These are phyloP conservation scores for Venturia aucupariae DNA, from an alignment of 2,329 filamentous ascomycete genomes.

Conservation along the genomic window DNA sequence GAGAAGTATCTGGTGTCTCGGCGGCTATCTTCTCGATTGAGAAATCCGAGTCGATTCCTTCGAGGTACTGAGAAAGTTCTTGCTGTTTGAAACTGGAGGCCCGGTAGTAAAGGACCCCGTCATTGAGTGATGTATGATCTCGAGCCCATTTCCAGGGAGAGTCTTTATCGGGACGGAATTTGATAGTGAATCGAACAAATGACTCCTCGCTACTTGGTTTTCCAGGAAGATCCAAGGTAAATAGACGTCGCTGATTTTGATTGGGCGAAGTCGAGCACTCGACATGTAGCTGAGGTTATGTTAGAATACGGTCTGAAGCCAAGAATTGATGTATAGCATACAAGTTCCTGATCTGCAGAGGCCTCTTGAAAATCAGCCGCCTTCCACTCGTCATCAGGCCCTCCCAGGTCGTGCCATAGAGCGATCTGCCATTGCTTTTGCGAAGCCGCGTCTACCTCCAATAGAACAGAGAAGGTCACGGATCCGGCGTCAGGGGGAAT, in stretches of 20 bases:
- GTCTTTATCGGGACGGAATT: slow-evolving; percentile 44
- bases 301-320: not conserved
- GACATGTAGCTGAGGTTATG: slow-evolving; percentile 9
- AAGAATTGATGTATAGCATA: slow-evolving; percentile 13
- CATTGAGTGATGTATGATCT: slow-evolving; percentile 52
- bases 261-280: not conserved
- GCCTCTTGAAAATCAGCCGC: not conserved
- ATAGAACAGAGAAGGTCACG: slow-evolving; percentile 54
- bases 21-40: slow-evolving; percentile 46
- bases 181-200: slow-evolving; percentile 57
- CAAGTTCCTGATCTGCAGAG: slow-evolving; percentile 20
- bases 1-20: slow-evolving; percentile 57
- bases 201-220: slow-evolving; percentile 7
- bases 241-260: not conserved
- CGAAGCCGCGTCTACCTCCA: slow-evolving; percentile 53
- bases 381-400: slow-evolving; percentile 26
- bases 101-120: slow-evolving; percentile 54
- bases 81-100: slow-evolving; percentile 21
- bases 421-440: slow-evolving; percentile 59
- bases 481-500: slow-evolving; percentile 35
- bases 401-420: slow-evolving; percentile 61
- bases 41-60: slow-evolving; percentile 48
- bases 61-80: slow-evolving; percentile 47
- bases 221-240: slow-evolving; percentile 7
- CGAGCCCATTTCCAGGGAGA: slow-evolving; percentile 60